Conservation (phyloP, 2,329 filamentous ascomycete species). For the Scedosporium apiospermum region DNA sequence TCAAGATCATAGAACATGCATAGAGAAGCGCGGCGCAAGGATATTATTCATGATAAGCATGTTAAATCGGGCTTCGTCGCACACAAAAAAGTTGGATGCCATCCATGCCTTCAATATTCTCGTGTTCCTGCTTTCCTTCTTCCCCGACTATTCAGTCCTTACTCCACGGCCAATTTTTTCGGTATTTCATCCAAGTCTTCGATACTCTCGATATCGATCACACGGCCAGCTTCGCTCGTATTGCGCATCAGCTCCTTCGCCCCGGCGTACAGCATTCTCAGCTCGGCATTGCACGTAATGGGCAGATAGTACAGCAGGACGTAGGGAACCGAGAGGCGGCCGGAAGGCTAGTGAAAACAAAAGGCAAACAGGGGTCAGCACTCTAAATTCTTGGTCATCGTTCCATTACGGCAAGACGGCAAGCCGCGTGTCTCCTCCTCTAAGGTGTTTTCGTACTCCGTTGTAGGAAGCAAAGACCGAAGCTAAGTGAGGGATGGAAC, state of each 20-base stretch:
- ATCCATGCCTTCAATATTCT: slow-evolving; percentile 6
- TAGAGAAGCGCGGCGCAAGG: slow-evolving; percentile 3
- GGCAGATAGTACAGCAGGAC: slow-evolving; percentile 93
- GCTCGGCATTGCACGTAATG: slow-evolving; percentile 76
- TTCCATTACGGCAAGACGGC: background rate
- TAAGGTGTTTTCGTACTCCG: background rate
- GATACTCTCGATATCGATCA: slow-evolving; percentile 73
- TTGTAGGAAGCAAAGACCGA: background rate
- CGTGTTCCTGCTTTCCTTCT: slow-evolving; percentile 4
- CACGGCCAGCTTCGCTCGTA: slow-evolving; percentile 77
- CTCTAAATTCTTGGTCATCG: background rate
- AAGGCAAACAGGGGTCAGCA: slow-evolving; percentile 9
- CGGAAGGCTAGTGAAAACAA: slow-evolving; percentile 51
- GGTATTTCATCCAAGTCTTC: slow-evolving; percentile 82
- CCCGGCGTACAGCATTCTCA: slow-evolving; percentile 89
- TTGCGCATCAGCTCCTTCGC: slow-evolving; percentile 95
- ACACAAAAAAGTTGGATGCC: background rate
- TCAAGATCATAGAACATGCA: background rate
- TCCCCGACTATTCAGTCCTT: background rate
- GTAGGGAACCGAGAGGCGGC: slow-evolving; percentile 81
- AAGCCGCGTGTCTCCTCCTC: background rate
- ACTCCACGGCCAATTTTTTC: slow-evolving; percentile 39
- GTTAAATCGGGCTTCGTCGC: background rate
- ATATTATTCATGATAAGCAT: slow-evolving; percentile 12
- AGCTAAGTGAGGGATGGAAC: background rate